phyloP scores from a whole-genome alignment of 2,329 filamentous ascomycete species.

The Neoascochyta sp. region DNA sequence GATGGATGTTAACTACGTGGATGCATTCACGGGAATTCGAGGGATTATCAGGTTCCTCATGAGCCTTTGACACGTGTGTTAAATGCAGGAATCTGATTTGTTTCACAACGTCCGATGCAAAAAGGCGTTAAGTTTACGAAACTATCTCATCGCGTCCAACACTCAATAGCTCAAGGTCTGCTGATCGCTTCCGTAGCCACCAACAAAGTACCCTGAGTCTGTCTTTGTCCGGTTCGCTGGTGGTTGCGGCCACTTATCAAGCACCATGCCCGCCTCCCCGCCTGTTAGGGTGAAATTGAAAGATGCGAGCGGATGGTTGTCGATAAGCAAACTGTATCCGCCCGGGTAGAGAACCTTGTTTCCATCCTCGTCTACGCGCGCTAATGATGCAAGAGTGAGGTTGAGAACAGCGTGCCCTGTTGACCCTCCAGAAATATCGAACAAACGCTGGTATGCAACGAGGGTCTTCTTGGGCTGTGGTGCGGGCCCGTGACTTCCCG shows the following conservation, averaged over 20 bases:
- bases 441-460: conserved; percentile 49
- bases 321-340: conserved; percentile 40
- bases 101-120: too few species aligned
- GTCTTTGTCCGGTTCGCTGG: conserved; percentile 18
- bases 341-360: conserved; percentile 55
- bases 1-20: too few species aligned
- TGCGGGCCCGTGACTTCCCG: conserved; percentile 46
- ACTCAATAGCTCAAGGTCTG: background rate
- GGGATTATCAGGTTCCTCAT: too few species aligned
- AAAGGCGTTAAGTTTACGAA: too few species aligned
- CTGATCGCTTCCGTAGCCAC: conserved; percentile 18
- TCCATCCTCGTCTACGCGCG: conserved; percentile 50
- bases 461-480: conserved; percentile 55
- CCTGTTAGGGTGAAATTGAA: conserved; percentile 25
- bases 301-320: conserved; percentile 15
- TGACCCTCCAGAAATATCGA: conserved; percentile 38
- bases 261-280: conserved; percentile 10
- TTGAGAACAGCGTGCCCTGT: conserved; percentile 38
- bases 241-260: conserved; percentile 30
- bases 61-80: too few species aligned
- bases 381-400: conserved; percentile 50
- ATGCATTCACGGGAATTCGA: too few species aligned
- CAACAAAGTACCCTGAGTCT: conserved; percentile 21
- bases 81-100: too few species aligned
- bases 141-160: too few species aligned